These are phyloP conservation scores for Straminergon stramineum DNA, from an alignment of 225 moss, liverwort and hornwort genomes.

Conservation along the genomic window DNA sequence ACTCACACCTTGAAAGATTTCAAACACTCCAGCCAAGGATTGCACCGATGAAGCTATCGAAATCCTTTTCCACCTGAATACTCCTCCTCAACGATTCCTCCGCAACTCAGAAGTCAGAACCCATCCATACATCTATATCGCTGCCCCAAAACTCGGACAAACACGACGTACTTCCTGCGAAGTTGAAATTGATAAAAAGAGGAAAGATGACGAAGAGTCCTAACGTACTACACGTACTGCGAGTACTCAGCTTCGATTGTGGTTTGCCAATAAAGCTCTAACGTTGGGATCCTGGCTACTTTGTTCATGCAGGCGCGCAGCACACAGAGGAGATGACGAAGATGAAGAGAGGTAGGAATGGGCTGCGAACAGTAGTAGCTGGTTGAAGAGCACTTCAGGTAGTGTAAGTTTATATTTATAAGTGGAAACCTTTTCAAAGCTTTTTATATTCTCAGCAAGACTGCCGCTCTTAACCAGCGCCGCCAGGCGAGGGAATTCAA, in stretches of 20 bases:
- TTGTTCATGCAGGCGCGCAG: neutral
- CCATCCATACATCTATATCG: neutral
- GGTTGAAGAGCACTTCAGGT: neutral
- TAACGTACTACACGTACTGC: neutral
- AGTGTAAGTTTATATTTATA: neutral
- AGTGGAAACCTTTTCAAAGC: neutral
- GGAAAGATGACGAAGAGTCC: neutral
- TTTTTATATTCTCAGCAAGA: slow-evolving; percentile 2
- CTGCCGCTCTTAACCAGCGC: neutral
- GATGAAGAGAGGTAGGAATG: neutral
- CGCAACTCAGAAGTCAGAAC: neutral
- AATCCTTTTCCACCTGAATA: neutral
- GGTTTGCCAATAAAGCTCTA: neutral
- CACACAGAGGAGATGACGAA: neutral
- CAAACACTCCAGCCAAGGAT: neutral
- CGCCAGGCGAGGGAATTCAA: neutral
- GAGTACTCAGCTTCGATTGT: neutral
- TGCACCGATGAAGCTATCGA: neutral
- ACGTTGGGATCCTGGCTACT: neutral
- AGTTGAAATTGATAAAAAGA: neutral
- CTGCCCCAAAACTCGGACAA: neutral
- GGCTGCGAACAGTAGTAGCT: neutral
- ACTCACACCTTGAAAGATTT: neutral
- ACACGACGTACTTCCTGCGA: neutral
- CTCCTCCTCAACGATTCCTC: neutral